Base-by-base conservation (phyloP, 1,284 basidiomycete genomes). In the Leccinum pallidistipes region DNA sequence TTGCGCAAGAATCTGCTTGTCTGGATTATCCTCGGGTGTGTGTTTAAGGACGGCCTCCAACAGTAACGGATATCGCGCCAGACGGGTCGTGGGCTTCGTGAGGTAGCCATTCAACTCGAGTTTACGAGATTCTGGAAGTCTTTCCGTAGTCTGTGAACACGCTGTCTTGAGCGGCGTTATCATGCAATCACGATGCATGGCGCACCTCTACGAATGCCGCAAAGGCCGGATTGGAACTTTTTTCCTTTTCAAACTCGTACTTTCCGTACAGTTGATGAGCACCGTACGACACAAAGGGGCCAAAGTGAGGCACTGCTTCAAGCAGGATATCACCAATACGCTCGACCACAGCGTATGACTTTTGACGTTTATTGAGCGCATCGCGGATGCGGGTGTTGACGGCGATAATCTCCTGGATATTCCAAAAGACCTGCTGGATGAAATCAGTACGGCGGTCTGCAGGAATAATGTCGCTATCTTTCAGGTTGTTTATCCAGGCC, bases 201-300 rank as follows among this genome's bases (percentile, higher is more conserved):
- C 86, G 45, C 67, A 94, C 93, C 81, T 98, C 97, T 54, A 99
- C 97, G 77, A 99, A 99, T 68, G 87, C 87, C 59, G 94, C 91
- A 79, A 99, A 99, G n/a, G 88, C 90, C 1, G 91, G 85, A 78
- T 99, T 99, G 56, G 88, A 83, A 57, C 85, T 87, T 82, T 98
- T 98, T 80, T 99, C 97, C 82, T 95, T 97, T 80, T 99, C 97
- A 74, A 99, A 98, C 78, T 98, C 95, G 75, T 95, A 98, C 77
- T 99, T 99, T 21, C 97, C 97, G 74, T 97, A 98, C 61, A 98
- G 80, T 75, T 99, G 97, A 75, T 99, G 96, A 8, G 95, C 90
- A 51, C 97, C 97, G 71, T 99, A 99, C 53, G 87, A 86, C 57
- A 99, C 95, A 71, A 98, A 99, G 2, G 95, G 95, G 18, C 81